Evolutionary conservation across 140 eudicot species (phyloP).

Genomic region (Ambrosia hybrid): DNA sequence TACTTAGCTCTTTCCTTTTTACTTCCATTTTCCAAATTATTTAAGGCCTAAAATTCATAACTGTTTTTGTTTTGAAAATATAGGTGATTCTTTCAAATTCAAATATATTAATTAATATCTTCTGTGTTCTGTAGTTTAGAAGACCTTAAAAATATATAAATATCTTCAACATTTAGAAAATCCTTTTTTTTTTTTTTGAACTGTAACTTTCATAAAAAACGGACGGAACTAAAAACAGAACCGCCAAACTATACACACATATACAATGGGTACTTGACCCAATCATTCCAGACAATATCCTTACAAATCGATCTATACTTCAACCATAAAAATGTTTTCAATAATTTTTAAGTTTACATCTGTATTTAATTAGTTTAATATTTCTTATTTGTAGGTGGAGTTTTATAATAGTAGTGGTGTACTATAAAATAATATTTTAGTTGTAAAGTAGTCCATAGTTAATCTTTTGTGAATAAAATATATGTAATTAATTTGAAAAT

Average conservation of each 20-base stretch:
- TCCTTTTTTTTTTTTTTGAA: neutral
- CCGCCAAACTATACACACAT: too few relatives aligned
- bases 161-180: neutral
- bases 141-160: neutral
- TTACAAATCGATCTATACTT: too few relatives aligned
- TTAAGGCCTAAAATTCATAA: neutral
- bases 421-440: conserved; percentile 1
- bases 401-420: conserved; percentile 15
- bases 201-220: too few relatives aligned
- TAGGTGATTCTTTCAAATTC: neutral
- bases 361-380: neutral
- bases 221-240: too few relatives aligned
- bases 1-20: neutral
- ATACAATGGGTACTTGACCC: too few relatives aligned
- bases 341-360: neutral
- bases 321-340: neutral
- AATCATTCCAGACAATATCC: too few relatives aligned
- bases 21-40: neutral
- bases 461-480: conserved; percentile 11
- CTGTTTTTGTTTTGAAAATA: too few relatives aligned
- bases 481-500: conserved; percentile 11
- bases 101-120: neutral
- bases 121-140: neutral
- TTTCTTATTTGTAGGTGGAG: neutral
- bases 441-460: conserved; percentile 12